Base-by-base conservation (phyloP, 371 early-diverging fungal species). In the Haplosporangium sp. region DNA sequence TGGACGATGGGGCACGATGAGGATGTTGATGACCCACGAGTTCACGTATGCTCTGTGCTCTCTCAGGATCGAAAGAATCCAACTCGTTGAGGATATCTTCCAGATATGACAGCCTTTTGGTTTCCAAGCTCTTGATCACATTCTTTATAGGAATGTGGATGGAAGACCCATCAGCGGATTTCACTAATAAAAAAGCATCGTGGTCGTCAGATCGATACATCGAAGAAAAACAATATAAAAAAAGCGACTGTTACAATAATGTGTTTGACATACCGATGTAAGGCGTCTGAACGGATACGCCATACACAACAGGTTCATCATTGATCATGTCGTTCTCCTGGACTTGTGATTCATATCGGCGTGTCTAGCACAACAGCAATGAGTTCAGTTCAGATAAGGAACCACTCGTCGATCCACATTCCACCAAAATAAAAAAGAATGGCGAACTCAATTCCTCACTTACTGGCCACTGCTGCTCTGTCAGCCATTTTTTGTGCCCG, bases 311-410 rank as follows among this genome's bases (percentile, higher is more conserved):
- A 0, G 71, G 43, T 29, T 76, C 77, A n/a, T 71, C 76, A 21
- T 67, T 65, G 58, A 65, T 65, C 66, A 69, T 61, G 53, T 79
- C 65, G 16, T 54, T 71, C 59, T 77, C 72, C 16, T 77, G 79
- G 11, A 55, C 45, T 6, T 55, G 21, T 5, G 58, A 38, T 16
- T 21, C 36, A 50, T 42, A 45, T 12, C 45, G 4, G 10, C 8
- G 23, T 2, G 14, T 9, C 74, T 73, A 45, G 10, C 16, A 36
- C 42, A 59, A 38, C 14, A 43, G 20, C 3, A 47, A 11, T 43
- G n/a, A 41, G 41, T 18, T 18, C 14, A 64, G 3, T 14, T 10
- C 7, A 16, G 29, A 37, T 11, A 36, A 43, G 38, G 5, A 45
- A 45, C 2, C 45, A 45, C 45, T 45, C 16, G 11, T 45, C 16